Base-by-base conservation (phyloP, 805 yeast species). In the Teunomyces panamensis region DNA sequence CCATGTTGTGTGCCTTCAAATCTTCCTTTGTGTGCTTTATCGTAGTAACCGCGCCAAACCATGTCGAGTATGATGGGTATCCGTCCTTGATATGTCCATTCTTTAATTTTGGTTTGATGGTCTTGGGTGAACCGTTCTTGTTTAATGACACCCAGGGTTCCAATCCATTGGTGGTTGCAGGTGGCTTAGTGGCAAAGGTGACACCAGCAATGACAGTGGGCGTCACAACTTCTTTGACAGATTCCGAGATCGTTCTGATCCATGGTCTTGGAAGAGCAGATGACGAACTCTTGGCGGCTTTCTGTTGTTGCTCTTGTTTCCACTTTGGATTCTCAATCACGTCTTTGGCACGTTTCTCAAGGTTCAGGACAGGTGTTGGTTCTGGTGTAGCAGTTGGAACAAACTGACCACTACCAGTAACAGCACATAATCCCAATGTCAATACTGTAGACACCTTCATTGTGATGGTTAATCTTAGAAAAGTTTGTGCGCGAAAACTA, bases 91-190 rank as follows among this genome's bases (percentile, higher is more conserved):
- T 83, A 44, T 67, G 68, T 9, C 96, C 96, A 55, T 84, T 81
- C 56, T 89, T 88, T 59, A 82, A 58, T 58, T 87, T 77, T 3
- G 97, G 97, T 35, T 69, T 74, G 43, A 89, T 80, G 0, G 96
- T 89, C 62, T 85, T 83, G 46, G 96, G 96, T 8, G 75, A 64
- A 13, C 96, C 97, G 51, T 84, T 80, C 52, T 84, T 83, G 49
- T 89, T 78, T 59, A 89, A 72, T 2, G 89, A 79, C 34, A 89
- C 72, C 97, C 97, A 89, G 7, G 89, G 89, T 49, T 81, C 83
- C 53, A 89, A 76, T 8, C 87, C 85, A 54, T 83, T 73, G 4
- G 89, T 79, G 39, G 85, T 84, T 0, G 73, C 71, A 2, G 95
- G 89, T 0, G 92, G 89, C 51, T 85, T 84, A 26, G 83, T 81